A percentile compares a stretch with the other conserved stretches of the same genome.
phyloP scores from a whole-genome alignment of 75 land plant genomes.

The Picea sitchensis region DNA sequence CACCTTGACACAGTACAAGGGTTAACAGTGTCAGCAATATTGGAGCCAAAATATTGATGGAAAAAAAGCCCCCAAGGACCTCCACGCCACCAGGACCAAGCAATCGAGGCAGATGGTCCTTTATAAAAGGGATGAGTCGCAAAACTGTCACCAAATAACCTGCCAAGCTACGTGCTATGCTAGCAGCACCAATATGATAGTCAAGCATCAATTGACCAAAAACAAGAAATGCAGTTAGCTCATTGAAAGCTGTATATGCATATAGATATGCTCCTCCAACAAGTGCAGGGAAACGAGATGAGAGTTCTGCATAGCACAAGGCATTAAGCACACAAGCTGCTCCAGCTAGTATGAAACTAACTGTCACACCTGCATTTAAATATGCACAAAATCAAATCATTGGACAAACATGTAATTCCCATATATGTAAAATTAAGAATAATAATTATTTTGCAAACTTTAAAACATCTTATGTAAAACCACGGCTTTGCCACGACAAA shows the following conservation, averaged over 20 bases:
- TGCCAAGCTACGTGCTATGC: slow-evolving; percentile 89
- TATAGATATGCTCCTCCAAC: slow-evolving; percentile 98
- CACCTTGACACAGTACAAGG: slow-evolving; percentile 75
- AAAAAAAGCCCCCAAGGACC: slow-evolving; percentile 63
- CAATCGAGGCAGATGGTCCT: slow-evolving; percentile 53
- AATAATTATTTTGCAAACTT: not conserved
- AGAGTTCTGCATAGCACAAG: slow-evolving; percentile 91
- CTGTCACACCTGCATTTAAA: slow-evolving; percentile 65
- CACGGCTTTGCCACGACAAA: not conserved
- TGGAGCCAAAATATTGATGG: slow-evolving; percentile 88
- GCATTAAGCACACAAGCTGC: slow-evolving; percentile 85
- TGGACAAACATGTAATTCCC: slow-evolving; percentile 1
- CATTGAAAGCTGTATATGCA: slow-evolving; percentile 64
- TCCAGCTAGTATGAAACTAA: slow-evolving; percentile 88
- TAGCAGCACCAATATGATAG: slow-evolving; percentile 98
- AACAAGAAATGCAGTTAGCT: slow-evolving; percentile 96
- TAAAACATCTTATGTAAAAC: not conserved
- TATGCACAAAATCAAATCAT: not conserved
- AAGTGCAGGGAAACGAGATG: slow-evolving; percentile 89
- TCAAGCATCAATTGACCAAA: slow-evolving; percentile 90
- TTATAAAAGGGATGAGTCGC: slow-evolving; percentile 59
- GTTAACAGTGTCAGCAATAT: slow-evolving; percentile 68
- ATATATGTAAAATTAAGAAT: not conserved
- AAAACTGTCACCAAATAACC: slow-evolving; percentile 61
- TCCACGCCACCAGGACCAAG: slow-evolving; percentile 75